Percentiles rank a stretch among this genome's conserved stretches.
Evolutionary conservation across 352 stramenopile genomes (phyloP).

Genomic region (Globisporangium emineosum): DNA sequence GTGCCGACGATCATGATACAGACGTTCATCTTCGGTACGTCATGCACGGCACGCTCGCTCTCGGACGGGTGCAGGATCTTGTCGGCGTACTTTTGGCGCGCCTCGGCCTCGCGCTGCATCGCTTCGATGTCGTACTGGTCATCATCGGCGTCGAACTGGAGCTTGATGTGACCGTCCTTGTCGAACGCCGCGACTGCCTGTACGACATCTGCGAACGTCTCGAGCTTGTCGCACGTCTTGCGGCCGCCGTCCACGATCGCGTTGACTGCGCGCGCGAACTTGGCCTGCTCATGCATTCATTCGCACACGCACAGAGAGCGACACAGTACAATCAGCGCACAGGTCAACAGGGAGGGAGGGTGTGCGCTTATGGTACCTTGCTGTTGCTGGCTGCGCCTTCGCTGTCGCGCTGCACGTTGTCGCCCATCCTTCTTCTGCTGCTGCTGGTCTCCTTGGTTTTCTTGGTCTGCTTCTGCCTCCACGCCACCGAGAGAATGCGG

Average conservation of each 20-base stretch:
- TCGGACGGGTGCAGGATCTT: slow-evolving; percentile 10
- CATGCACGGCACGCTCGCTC: slow-evolving; percentile 4
- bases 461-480: neutral
- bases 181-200: slow-evolving; percentile 17
- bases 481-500: neutral
- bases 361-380: slow-evolving; percentile 1
- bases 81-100: slow-evolving; percentile 9
- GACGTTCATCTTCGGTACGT: slow-evolving; percentile 51
- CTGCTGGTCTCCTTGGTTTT: neutral
- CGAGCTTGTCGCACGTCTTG: slow-evolving; percentile 14
- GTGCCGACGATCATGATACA: slow-evolving; percentile 92
- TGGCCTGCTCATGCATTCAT: slow-evolving; percentile 1
- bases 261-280: slow-evolving; percentile 15
- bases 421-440: neutral
- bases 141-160: slow-evolving; percentile 36
- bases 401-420: neutral
- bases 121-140: slow-evolving; percentile 26
- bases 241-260: slow-evolving; percentile 9
- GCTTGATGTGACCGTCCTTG: slow-evolving; percentile 30
- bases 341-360: too few relatives aligned
- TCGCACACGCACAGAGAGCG: neutral
- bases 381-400: neutral
- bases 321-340: too few relatives aligned
- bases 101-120: slow-evolving; percentile 12
- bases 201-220: slow-evolving; percentile 17